Base-by-base conservation (phyloP, 1,139 yeast species). In the Hansenula sp. region DNA sequence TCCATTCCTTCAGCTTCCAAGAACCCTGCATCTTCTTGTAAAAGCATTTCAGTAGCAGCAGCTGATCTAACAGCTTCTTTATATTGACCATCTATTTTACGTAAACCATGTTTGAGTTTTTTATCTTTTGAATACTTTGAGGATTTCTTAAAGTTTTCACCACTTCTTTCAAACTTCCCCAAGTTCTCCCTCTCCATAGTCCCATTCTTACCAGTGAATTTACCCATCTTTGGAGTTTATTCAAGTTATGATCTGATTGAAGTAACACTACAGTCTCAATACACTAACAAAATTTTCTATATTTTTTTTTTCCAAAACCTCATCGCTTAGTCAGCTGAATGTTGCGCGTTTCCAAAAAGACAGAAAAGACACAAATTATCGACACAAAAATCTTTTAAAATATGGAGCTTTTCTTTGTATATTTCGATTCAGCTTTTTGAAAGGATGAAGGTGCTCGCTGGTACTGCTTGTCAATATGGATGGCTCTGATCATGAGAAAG, bases 1-100 rank as follows among this genome's bases (percentile, higher is more conserved):
- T 94, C 99, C 88, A 92, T 81, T 53, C 82, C 86, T 52, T 94
- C 98, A 4, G 96, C 88, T 60, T 92, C 98, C 50, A 94, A 65
- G 53, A 71, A 84, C 37, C 98, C 98, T 3, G 73, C 76, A 34
- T 84, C 82, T 65, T 92, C 97, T 50, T 86, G 87, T 37, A 89
- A 68, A 50, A 94, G 72, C 57, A 87, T 74, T 53, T 92, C 97
- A 0, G 97, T 87, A 8, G 85, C 81, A 20, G 90, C 87, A 1
- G 96, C 96, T 14, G 89, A 75, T 48, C 73, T 68, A 18, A 87
- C 77, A 0, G 96, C 95, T 47, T 82, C 84, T 49, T 78, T 77
- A 61, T 86, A 87, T 52, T 82, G 82, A 38, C 73, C 71, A 56
- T 92, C 95, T 42, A 82, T 65, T 52, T 77, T 73, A 52, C 78